Evolutionary conservation across 2,329 filamentous ascomycete genomes (phyloP).

Genomic region (Fusarium sororula): DNA sequence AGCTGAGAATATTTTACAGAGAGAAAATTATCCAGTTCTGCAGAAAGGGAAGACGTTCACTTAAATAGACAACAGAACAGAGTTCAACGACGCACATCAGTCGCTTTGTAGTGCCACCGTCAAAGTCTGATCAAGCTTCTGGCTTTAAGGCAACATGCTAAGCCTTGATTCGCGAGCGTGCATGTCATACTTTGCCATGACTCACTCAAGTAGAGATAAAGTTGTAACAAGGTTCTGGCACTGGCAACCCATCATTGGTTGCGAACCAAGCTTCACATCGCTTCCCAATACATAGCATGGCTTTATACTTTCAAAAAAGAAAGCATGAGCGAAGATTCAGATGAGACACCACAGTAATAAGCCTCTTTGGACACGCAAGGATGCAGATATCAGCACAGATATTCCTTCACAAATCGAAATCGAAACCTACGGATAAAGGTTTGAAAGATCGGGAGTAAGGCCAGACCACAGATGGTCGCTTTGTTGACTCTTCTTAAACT

Average conservation of each 20-base stretch:
- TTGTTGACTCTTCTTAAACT: no score
- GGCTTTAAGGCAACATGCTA: neutral
- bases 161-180: neutral
- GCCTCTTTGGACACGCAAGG: neutral
- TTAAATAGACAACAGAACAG: neutral
- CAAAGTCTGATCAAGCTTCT: neutral
- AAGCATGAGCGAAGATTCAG: neutral
- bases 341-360: no score
- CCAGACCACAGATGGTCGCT: neutral
- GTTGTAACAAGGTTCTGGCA: neutral
- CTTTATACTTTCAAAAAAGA: neutral
- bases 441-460: accelerated
- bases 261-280: neutral
- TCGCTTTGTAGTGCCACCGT: neutral
- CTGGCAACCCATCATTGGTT: neutral
- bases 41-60: neutral
- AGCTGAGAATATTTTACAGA: neutral
- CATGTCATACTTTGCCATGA: neutral
- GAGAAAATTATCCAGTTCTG: neutral
- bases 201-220: neutral
- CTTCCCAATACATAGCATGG: no score
- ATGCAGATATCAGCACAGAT: neutral
- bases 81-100: neutral
- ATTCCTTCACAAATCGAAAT: neutral
- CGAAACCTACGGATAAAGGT: no score